These are phyloP conservation scores for Leishmania gerbilli DNA, from an alignment of 208 protist genomes.

Conservation along the genomic window DNA sequence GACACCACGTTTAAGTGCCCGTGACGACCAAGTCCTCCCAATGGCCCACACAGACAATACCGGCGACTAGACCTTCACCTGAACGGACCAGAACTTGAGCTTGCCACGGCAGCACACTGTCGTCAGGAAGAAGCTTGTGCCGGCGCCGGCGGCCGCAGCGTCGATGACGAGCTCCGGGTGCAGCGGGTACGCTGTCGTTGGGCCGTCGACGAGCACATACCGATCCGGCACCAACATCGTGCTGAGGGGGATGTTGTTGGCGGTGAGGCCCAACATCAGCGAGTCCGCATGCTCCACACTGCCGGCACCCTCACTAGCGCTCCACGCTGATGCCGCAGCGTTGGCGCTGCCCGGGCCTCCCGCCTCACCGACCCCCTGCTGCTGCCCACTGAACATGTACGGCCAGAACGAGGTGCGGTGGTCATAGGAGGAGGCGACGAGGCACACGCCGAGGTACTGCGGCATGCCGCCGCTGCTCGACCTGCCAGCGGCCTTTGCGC, in stretches of 20 bases:
- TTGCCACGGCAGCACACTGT: slow-evolving; percentile 73
- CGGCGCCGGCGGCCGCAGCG: slow-evolving; percentile 53
- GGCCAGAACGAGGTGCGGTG: slow-evolving; percentile 81
- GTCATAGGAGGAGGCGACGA: slow-evolving; percentile 79
- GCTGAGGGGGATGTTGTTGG: neutral
- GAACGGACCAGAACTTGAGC: slow-evolving; percentile 76
- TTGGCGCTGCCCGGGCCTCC: neutral
- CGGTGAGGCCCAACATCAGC: neutral
- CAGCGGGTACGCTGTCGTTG: slow-evolving; percentile 50
- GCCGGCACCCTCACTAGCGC: neutral
- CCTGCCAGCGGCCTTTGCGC: neutral
- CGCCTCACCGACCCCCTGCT: slow-evolving; percentile 6
- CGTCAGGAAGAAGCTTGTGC: slow-evolving; percentile 71
- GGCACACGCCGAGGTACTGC: slow-evolving; percentile 40
- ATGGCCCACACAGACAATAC: slow-evolving; percentile 2
- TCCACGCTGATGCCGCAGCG: neutral
- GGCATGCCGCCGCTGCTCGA: slow-evolving; percentile 39
- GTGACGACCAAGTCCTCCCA: neutral
- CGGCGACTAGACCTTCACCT: slow-evolving; percentile 21
- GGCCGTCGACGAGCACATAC: slow-evolving; percentile 41
- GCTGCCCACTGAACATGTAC: slow-evolving; percentile 24
- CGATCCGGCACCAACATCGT: slow-evolving; percentile 8
- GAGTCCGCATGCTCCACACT: neutral
- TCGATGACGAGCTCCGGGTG: slow-evolving; percentile 54
- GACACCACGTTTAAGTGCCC: neutral